Base-by-base conservation (phyloP, 2,329 filamentous ascomycete species). In the Talaromyces pinophilus region DNA sequence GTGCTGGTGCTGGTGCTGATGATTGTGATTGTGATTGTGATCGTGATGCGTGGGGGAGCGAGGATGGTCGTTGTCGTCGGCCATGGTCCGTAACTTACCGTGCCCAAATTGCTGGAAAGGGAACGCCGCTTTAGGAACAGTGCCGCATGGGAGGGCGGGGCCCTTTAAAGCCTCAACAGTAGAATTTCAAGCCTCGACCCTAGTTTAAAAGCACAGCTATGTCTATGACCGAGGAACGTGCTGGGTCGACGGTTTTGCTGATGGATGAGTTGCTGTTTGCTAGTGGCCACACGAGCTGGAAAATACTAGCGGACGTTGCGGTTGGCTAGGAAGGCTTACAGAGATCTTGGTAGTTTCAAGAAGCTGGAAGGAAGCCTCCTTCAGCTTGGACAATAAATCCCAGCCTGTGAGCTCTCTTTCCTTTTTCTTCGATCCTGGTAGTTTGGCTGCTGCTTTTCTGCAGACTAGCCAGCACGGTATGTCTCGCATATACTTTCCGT, bases 21-120 rank as follows among this genome's bases (percentile, higher is more conserved):
- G 59, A 5, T 52, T 1, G 22, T 52, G 48, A 5, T 52, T 5
- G 48, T 52, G 48, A 28, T 22, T 2, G 19, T 25, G 19, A 48
- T 59, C 25, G 50, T 63, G 52, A 72, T 70, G 67, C 70, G 73
- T 70, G 70, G 71, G 71, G 67, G 64, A 61, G 25, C 62, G 68
- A 60, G 40, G 59, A 66, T 64, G 54, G 33, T 68, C 63, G 63
- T 73, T 69, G 67, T 74, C 69, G 67, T 75, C 72, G 69, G 70
- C 71, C 71, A 73, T 74, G 66, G 66, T 62, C 52, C 52, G 38
- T 52, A 46, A 28, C 57, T 8, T 46, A 60, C 55, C 55, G 55
- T 59, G 33, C 35, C 30, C 15, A 63, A 55, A 50, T 52, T 54
- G 54, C 62, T 63, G 54, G 52, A 57, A 54, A 55, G 11, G n/a